Conservation (phyloP, 2,329 filamentous ascomycete genomes). For the Orbilia blumenaviensis region DNA sequence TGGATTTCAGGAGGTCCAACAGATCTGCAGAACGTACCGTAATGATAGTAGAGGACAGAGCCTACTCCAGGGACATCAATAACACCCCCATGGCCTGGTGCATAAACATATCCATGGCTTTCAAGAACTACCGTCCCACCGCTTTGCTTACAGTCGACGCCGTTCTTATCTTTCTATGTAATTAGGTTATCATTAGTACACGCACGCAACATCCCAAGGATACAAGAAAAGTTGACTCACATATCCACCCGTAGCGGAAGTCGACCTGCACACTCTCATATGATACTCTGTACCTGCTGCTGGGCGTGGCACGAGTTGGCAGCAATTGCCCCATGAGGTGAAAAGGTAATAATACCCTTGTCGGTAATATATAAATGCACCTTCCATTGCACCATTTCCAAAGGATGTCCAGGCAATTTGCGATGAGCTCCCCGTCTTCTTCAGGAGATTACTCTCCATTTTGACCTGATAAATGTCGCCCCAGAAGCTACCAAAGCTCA, state of each 20-base stretch:
- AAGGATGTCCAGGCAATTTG: conserved; percentile 68
- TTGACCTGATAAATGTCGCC: conserved; percentile 70
- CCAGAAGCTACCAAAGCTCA: conserved; percentile 77
- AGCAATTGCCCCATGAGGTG: conserved; percentile 71
- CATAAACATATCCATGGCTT: conserved; percentile 70
- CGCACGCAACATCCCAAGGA: not conserved
- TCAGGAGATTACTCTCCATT: conserved; percentile 61
- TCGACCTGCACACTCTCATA: conserved; percentile 72
- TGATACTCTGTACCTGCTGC: conserved; percentile 71
- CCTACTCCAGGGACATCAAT: conserved; percentile 65
- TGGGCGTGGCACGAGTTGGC: conserved; percentile 68
- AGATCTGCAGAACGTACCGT: conserved; percentile 61
- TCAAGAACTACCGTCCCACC: conserved; percentile 72
- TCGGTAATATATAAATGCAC: conserved; percentile 67
- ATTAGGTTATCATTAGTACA: not conserved
- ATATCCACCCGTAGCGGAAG: conserved; percentile 66
- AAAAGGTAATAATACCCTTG: conserved; percentile 72
- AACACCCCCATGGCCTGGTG: conserved; percentile 72
- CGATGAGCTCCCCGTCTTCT: conserved; percentile 59
- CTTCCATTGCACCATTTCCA: conserved; percentile 68
- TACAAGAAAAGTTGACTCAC: conserved; percentile 61
- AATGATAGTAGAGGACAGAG: conserved; percentile 71
- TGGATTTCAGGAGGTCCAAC: not conserved
- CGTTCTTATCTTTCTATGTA: conserved; percentile 64
- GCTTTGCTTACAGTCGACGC: conserved; percentile 66